Base-by-base conservation (phyloP, 2,329 filamentous ascomycete species). In the Diplodia corticola region DNA sequence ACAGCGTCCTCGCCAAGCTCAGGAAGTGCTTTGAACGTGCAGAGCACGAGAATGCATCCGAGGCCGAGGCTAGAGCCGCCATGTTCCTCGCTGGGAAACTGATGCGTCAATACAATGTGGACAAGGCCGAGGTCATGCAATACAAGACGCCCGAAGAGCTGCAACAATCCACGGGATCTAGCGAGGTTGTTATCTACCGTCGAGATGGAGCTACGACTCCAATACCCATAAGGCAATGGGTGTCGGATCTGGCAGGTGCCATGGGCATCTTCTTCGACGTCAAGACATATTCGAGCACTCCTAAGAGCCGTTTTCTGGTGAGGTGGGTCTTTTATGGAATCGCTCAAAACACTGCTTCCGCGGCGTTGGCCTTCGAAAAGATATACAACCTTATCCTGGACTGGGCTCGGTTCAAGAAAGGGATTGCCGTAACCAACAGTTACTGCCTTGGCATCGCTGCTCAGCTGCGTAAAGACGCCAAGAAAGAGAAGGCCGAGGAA, bases 351-450 rank as follows among this genome's bases (percentile, higher is more conserved):
- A 73, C 72, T 4, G 67, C 69, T 0, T 68, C 67, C 9, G 71
- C 72, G 22, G 71, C 70, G 2, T 50, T 68, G 26, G 70, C 71
- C 6, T 73, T 73, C 35, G 69, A 72, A 51, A 73, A 70, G 65
- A 67, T 67, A 10, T 70, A 70, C 70, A 72, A 71, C 33, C 51
- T 70, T 9, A 66, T 69, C 5, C 53, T 63, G 5, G 66, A 70
- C 9, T 71, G 69, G 69, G 66, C 67, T 20, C 65, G 59, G n/a
- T 20, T 30, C 12, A 65, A 69, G 30, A 69, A 63, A 20, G 68
- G 69, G 1, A 46, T 33, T 4, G 26, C 37, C 4, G 44, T 35
- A 4, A 65, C 48, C 26, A 69, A 68, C n/a, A 67, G 57, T 53
- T 71, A 72, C 59, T 70, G 67, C 26, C 20, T 67, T 15, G 70